Conservation (phyloP, 2,329 filamentous ascomycete species). For the Chaetomium olivaceum region DNA sequence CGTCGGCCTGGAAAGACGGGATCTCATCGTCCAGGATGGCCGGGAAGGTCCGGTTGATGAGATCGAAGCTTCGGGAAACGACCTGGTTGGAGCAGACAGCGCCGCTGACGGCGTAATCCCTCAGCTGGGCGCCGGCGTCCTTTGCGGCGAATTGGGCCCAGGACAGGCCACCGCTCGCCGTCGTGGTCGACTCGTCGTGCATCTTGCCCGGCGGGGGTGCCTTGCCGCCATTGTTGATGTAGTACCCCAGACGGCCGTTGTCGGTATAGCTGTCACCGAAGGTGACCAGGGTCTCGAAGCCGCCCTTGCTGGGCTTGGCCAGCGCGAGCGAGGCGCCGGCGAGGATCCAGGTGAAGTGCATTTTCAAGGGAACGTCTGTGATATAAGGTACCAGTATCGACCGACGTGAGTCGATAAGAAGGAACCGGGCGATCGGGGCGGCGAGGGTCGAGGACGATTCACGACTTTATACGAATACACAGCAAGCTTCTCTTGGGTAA, state of each 20-base stretch:
- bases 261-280: conserved; percentile 81
- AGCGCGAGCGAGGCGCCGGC: conserved; percentile 27
- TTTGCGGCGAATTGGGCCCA: conserved; percentile 70
- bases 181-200: conserved; percentile 50
- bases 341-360: conserved; percentile 30
- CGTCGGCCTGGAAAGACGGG: conserved; percentile 56
- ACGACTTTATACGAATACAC: conserved; percentile 2
- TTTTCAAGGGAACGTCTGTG: conserved; percentile 16
- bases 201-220: conserved; percentile 62
- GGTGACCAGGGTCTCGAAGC: conserved; percentile 63
- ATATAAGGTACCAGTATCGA: neutral
- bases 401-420: neutral
- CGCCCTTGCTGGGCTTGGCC: conserved; percentile 25
- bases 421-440: neutral
- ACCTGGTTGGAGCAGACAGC: conserved; percentile 72
- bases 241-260: conserved; percentile 66
- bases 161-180: conserved; percentile 64
- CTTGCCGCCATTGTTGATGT: conserved; percentile 56
- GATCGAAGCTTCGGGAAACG: conserved; percentile 54
- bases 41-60: conserved; percentile 59
- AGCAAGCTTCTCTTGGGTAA: conserved; percentile 20
- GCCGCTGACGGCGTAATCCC: conserved; percentile 72
- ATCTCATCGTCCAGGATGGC: conserved; percentile 63
- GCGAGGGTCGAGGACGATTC: neutral
- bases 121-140: conserved; percentile 56